Percentiles rank a stretch among this genome's conserved stretches.
Evolutionary conservation across 2,329 filamentous ascomycete genomes (phyloP).

Genomic region (Colletotrichum karsti): DNA sequence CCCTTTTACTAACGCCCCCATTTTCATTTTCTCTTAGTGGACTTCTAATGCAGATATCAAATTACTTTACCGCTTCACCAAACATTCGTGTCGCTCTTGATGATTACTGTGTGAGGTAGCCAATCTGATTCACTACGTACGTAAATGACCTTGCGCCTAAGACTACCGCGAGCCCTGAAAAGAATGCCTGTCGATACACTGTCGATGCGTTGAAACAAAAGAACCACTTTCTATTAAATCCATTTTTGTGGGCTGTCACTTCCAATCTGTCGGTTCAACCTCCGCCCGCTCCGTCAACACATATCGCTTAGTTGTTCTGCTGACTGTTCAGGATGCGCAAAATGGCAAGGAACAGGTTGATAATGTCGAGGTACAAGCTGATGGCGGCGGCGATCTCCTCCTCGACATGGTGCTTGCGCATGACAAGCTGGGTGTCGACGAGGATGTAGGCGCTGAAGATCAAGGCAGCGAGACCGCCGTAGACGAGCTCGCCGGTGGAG

Average conservation of each 20-base stretch:
- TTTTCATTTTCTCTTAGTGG: conserved; percentile 64
- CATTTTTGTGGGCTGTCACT: not conserved
- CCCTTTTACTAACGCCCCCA: conserved; percentile 34
- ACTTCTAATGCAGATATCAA: conserved; percentile 72
- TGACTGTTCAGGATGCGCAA: conserved; percentile 96
- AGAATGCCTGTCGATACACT: not conserved
- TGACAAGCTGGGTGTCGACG: conserved; percentile 93
- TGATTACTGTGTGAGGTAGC: not conserved
- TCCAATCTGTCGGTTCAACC: not conserved
- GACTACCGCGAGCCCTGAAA: not conserved
- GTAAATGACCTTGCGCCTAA: not conserved
- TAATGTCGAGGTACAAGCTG: conserved; percentile 92
- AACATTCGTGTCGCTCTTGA: not conserved
- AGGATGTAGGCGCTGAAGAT: conserved; percentile 96
- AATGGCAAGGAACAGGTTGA: conserved; percentile 97
- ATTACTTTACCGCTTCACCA: conserved; percentile 46
- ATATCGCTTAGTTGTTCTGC: conserved; percentile 77
- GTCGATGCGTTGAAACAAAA: not conserved
- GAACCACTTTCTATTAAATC: not conserved
- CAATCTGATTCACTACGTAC: not conserved
- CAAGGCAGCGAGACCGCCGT: conserved; percentile 82
- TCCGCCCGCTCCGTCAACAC: not conserved
- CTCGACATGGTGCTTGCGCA: conserved; percentile 96
- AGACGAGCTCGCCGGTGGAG: conserved; percentile 84
- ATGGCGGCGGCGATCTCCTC: conserved; percentile 97